Percentiles rank a stretch among this genome's conserved stretches.
Conservation (phyloP, 2,329 filamentous ascomycete genomes). For the Epichloe typhina region DNA sequence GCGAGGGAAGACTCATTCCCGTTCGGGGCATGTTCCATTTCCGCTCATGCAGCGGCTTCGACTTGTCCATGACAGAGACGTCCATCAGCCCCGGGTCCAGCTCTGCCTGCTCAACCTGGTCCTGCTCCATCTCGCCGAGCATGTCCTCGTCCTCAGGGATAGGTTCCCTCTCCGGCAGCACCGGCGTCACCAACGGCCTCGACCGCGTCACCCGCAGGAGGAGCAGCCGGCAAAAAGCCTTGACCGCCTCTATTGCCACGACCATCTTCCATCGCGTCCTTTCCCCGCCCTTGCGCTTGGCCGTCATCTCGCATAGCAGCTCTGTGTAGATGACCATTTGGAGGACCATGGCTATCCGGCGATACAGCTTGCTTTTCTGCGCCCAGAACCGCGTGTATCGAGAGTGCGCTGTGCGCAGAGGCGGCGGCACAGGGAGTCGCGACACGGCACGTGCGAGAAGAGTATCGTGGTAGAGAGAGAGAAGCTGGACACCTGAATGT, state of each 20-base stretch:
- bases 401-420: conserved; percentile 42
- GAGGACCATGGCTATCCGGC: conserved; percentile 65
- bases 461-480: conserved; percentile 86
- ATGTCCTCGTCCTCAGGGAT: conserved; percentile 44
- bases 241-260: conserved; percentile 71
- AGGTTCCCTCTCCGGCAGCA: conserved; percentile 73
- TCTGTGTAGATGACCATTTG: conserved; percentile 93
- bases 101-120: conserved; percentile 26
- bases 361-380: conserved; percentile 54
- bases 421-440: conserved; percentile 41
- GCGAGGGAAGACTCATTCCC: conserved; percentile 66
- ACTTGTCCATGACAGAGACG: conserved; percentile 9
- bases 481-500: conserved; percentile 76
- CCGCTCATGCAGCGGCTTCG: conserved; percentile 29
- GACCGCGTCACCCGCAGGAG: conserved; percentile 73
- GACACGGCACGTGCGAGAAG: conserved; percentile 58
- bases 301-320: conserved; percentile 93
- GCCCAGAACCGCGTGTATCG: conserved; percentile 58
- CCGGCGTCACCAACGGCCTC: conserved; percentile 68
- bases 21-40: conserved; percentile 94
- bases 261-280: conserved; percentile 75
- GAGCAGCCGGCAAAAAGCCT: conserved; percentile 71
- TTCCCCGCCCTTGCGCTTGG: conserved; percentile 71
- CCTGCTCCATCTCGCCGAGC: conserved; percentile 29
- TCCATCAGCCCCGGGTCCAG: conserved; percentile 28